phyloP scores from a whole-genome alignment of 805 yeast species.

The Ogataea minuta region DNA sequence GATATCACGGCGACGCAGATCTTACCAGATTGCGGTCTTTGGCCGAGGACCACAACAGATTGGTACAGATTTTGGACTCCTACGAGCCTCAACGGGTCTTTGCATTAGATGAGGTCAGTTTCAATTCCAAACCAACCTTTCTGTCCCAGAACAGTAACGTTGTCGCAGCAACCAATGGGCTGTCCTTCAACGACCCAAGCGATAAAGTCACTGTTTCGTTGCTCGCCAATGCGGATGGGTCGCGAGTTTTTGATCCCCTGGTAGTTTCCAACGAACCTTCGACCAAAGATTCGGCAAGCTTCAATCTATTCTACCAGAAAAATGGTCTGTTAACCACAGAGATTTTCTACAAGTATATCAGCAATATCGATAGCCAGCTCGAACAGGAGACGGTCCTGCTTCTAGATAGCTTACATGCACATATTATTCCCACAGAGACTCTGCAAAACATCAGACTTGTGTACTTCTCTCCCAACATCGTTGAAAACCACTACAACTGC shows the following conservation, averaged over 20 bases:
- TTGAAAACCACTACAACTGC: slow-evolving; percentile 19
- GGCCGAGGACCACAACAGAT: slow-evolving; percentile 26
- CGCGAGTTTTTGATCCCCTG: slow-evolving; percentile 27
- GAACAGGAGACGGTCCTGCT: slow-evolving; percentile 23
- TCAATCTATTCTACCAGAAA: slow-evolving; percentile 22
- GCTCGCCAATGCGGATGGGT: slow-evolving; percentile 32
- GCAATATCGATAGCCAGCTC: slow-evolving; percentile 17
- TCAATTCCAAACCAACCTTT: slow-evolving; percentile 24
- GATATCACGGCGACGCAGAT: slow-evolving; percentile 23
- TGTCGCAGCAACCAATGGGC: slow-evolving; percentile 6
- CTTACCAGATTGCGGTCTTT: slow-evolving; percentile 17
- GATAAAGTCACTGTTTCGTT: slow-evolving; percentile 28
- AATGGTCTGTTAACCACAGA: slow-evolving; percentile 29
- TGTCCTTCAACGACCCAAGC: slow-evolving; percentile 17
- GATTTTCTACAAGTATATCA: slow-evolving; percentile 27
- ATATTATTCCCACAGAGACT: slow-evolving; percentile 34
- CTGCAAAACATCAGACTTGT: slow-evolving; percentile 30
- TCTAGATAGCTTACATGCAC: slow-evolving; percentile 36
- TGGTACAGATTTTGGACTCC: slow-evolving; percentile 17
- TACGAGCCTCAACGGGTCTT: slow-evolving; percentile 30
- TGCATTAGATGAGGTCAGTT: slow-evolving; percentile 38
- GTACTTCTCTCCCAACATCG: slow-evolving; percentile 28
- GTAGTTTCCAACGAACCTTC: slow-evolving; percentile 25
- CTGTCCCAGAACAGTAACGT: slow-evolving; percentile 14
- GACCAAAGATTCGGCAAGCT: slow-evolving; percentile 10